Base-by-base conservation (phyloP, 1,139 yeast genomes). In the Hansenula sp. region DNA sequence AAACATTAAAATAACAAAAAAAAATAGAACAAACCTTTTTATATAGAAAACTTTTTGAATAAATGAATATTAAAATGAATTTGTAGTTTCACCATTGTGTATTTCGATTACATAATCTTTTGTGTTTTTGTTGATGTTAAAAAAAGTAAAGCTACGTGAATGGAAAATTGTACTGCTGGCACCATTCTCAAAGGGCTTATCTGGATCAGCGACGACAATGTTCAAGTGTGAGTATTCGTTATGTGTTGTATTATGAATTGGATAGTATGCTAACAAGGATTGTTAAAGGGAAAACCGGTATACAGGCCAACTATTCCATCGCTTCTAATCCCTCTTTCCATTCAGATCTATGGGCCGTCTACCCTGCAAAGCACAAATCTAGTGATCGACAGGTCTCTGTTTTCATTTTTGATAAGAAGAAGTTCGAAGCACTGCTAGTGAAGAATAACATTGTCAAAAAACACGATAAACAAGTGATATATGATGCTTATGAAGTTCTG, bases 301-400 rank as follows among this genome's bases (percentile, higher is more conserved):
- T 89, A 43, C 75, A 84, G 52, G 80, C 88, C 20, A 72, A 74
- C 36, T 92, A 90, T 59, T 70, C 80, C 30, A 80, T 87, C 32
- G 82, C 89, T 51, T 75, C 80, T 7, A 79, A 85, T 45, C 84
- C 95, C 0, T 66, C 86, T 8, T 87, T 90, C 59, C 70, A 71
- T 2, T 73, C 84, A 7, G 95, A 88, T 26, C 88, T 95, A 16
- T 92, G 97, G 97, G 62, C 79, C 11, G 77, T 92, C 0, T 87
- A 79, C 52, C 88, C 92, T 2, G 97, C 95, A 24, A 85, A 83
- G 53, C 80, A 77, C 39, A 79, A 79, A 48, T 65, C 76, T 14
- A 65, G 71, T 3, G 42, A 54, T 9, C 46, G 52, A 8, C 80
- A 79, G 31, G 95, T 81, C 1, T 84, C 96, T 8, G 94, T 92